Evolutionary conservation across 805 yeast species (phyloP).

Genomic region (Ogataea allantospora): DNA sequence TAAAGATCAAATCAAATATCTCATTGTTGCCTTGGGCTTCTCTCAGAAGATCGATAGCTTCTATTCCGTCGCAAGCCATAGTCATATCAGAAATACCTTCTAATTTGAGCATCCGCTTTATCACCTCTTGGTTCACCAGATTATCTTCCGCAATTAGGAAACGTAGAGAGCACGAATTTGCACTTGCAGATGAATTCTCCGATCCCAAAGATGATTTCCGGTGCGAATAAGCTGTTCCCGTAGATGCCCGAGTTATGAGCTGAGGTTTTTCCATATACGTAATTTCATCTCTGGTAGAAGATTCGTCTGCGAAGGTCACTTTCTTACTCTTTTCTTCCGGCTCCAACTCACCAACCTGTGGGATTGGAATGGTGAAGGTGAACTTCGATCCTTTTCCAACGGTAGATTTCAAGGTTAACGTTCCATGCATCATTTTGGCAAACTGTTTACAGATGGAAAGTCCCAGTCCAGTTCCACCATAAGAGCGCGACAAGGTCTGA

Average conservation of each 20-base stretch:
- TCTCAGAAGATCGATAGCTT: slow-evolving; percentile 71
- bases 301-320: slow-evolving; percentile 39
- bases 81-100: slow-evolving; percentile 75
- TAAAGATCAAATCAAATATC: slow-evolving; percentile 71
- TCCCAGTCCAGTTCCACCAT: slow-evolving; percentile 97
- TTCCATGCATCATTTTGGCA: slow-evolving; percentile 84
- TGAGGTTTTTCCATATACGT: slow-evolving; percentile 41
- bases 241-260: slow-evolving; percentile 44
- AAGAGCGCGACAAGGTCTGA: slow-evolving; percentile 83
- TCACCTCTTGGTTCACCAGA: slow-evolving; percentile 90
- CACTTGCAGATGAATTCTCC: slow-evolving; percentile 7
- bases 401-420: slow-evolving; percentile 67
- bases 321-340: slow-evolving; percentile 33
- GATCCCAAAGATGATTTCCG: slow-evolving; percentile 24
- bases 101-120: slow-evolving; percentile 78
- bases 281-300: not conserved
- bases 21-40: slow-evolving; percentile 41
- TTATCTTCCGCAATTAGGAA: slow-evolving; percentile 93
- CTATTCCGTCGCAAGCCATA: slow-evolving; percentile 87
- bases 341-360: slow-evolving; percentile 57
- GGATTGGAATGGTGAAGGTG: slow-evolving; percentile 73
- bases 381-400: slow-evolving; percentile 85
- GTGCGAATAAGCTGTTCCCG: slow-evolving; percentile 49
- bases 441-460: slow-evolving; percentile 85
- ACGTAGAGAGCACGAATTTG: not conserved